A percentile compares a stretch with the other conserved stretches of the same genome.
These are phyloP conservation scores for Tuber brumale DNA, from an alignment of 495 filamentous ascomycete species.

Conservation along the genomic window DNA sequence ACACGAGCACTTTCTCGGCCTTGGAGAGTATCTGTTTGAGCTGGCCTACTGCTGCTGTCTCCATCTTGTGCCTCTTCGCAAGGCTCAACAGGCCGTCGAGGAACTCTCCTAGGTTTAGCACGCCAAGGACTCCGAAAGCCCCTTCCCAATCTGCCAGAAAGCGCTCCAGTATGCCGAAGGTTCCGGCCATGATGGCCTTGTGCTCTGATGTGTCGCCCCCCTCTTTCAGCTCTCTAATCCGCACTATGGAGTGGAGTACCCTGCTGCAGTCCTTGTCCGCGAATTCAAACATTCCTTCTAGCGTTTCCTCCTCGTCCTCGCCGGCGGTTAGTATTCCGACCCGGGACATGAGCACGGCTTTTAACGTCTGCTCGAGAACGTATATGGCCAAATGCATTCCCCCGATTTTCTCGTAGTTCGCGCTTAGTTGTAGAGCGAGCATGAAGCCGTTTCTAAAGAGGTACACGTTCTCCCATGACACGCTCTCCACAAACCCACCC, in stretches of 20 bases:
- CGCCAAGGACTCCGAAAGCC: background rate
- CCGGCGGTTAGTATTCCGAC: background rate
- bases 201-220: background rate
- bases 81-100: background rate
- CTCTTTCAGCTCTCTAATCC: background rate
- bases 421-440: background rate
- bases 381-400: background rate
- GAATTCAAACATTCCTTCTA: background rate
- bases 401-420: background rate
- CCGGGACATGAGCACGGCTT: background rate
- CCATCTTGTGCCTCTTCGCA: slow-evolving; percentile 2
- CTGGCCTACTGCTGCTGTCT: background rate
- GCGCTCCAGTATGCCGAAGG: background rate
- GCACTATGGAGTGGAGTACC: background rate
- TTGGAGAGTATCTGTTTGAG: slow-evolving; percentile 1
- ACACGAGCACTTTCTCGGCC: background rate
- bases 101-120: background rate
- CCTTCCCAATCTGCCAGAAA: slow-evolving; percentile 1
- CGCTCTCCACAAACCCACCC: background rate
- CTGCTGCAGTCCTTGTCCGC: background rate
- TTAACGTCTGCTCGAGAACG: slow-evolving; percentile 3
- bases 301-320: background rate
- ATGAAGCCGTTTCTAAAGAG: background rate
- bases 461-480: background rate
- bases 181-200: background rate